phyloP scores from a whole-genome alignment of 495 filamentous ascomycete genomes.

The Lepraria neglecta region DNA sequence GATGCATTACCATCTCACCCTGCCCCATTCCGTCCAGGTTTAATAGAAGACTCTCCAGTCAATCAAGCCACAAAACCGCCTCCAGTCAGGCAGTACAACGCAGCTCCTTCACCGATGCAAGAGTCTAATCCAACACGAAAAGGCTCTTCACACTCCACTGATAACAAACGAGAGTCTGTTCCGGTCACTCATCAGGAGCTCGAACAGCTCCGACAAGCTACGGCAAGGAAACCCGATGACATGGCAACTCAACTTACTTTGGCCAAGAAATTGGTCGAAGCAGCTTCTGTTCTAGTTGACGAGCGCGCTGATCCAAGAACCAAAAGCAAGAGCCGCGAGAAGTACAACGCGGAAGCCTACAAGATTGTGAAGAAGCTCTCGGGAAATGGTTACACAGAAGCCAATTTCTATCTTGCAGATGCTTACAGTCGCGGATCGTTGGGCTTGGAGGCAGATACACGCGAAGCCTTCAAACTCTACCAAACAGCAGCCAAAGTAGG shows the following conservation, averaged over 20 bases:
- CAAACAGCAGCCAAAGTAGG: slow-evolving; percentile 87
- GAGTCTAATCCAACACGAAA: slow-evolving; percentile 29
- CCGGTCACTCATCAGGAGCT: slow-evolving; percentile 76
- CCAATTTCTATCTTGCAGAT: slow-evolving; percentile 91
- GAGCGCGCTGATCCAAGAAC: slow-evolving; percentile 70
- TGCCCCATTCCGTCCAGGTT: slow-evolving; percentile 69
- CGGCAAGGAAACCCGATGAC: slow-evolving; percentile 64
- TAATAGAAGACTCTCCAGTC: slow-evolving; percentile 44
- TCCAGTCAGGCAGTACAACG: slow-evolving; percentile 33
- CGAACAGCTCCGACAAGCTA: slow-evolving; percentile 60
- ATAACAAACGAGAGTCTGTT: slow-evolving; percentile 25
- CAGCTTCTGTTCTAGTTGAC: slow-evolving; percentile 65
- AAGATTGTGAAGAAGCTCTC: slow-evolving; percentile 87
- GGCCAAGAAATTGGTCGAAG: slow-evolving; percentile 83
- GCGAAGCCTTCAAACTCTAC: slow-evolving; percentile 87
- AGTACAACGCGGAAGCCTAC: slow-evolving; percentile 75
- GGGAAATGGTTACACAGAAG: slow-evolving; percentile 61
- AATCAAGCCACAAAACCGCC: slow-evolving; percentile 32
- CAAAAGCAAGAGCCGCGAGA: slow-evolving; percentile 70
- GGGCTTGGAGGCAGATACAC: slow-evolving; percentile 68
- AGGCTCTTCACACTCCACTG: slow-evolving; percentile 19
- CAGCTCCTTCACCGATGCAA: slow-evolving; percentile 30
- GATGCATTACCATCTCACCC: slow-evolving; percentile 58
- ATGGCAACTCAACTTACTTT: slow-evolving; percentile 61
- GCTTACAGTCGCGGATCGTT: slow-evolving; percentile 71